These are phyloP conservation scores for Candida khao-thaluensis DNA, from an alignment of 805 yeast species.

Conservation along the genomic window DNA sequence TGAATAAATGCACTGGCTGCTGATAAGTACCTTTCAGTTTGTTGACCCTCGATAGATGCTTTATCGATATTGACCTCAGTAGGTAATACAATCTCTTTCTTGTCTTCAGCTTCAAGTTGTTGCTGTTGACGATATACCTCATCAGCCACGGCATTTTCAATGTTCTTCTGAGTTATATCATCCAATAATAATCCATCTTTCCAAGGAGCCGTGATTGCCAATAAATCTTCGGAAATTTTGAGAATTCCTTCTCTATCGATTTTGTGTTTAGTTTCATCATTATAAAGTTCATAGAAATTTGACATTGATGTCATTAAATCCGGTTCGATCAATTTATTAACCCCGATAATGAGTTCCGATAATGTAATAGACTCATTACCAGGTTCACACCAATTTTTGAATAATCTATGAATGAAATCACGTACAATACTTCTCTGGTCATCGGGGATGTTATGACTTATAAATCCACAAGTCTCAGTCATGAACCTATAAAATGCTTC, in stretches of 20 bases:
- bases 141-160: slow-evolving; percentile 69
- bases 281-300: slow-evolving; percentile 76
- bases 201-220: slow-evolving; percentile 83
- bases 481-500: slow-evolving; percentile 71
- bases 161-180: slow-evolving; percentile 55
- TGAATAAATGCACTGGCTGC: slow-evolving; percentile 87
- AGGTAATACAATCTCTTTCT: slow-evolving; percentile 45
- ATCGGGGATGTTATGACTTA: slow-evolving; percentile 19
- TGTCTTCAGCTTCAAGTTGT: slow-evolving; percentile 21
- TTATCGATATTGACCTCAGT: slow-evolving; percentile 61
- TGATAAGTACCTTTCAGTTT: slow-evolving; percentile 75
- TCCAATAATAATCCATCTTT: slow-evolving; percentile 71
- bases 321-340: slow-evolving; percentile 63
- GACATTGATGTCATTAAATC: slow-evolving; percentile 80
- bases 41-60: slow-evolving; percentile 58
- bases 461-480: slow-evolving; percentile 82
- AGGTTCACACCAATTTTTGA: slow-evolving; percentile 62
- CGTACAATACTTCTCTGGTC: slow-evolving; percentile 16
- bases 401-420: slow-evolving; percentile 53
- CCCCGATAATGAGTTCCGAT: slow-evolving; percentile 68
- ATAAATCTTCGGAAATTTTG: slow-evolving; percentile 81
- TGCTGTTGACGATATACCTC: slow-evolving; percentile 46
- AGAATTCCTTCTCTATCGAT: slow-evolving; percentile 78
- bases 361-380: slow-evolving; percentile 53
- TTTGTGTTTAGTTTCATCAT: slow-evolving; percentile 51